These are phyloP conservation scores for Crithidia sp. DNA, from an alignment of 208 protist species.

Conservation along the genomic window DNA sequence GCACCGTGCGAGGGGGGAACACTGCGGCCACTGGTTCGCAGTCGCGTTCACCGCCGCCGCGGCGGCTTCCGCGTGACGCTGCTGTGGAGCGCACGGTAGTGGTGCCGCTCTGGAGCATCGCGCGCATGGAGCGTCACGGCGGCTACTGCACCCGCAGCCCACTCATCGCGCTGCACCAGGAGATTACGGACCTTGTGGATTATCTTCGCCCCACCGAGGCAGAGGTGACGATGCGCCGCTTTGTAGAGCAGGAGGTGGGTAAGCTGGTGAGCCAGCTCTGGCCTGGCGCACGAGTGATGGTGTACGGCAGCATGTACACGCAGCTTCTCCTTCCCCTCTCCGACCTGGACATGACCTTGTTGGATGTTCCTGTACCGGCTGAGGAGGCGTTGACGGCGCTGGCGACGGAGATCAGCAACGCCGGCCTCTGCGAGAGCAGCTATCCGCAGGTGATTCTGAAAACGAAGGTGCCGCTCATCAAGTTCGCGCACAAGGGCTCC, in stretches of 20 bases:
- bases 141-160: slow-evolving; percentile 60
- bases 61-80: no score
- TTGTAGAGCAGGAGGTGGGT: slow-evolving; percentile 66
- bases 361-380: slow-evolving; percentile 53
- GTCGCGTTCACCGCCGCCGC: no score
- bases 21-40: no score
- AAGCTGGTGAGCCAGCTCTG: slow-evolving; percentile 69
- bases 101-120: slow-evolving; percentile 48
- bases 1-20: no score
- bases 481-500: slow-evolving; percentile 82
- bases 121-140: slow-evolving; percentile 41
- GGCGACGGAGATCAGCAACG: slow-evolving; percentile 64
- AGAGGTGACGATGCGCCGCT: slow-evolving; percentile 82
- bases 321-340: slow-evolving; percentile 86
- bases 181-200: slow-evolving; percentile 82
- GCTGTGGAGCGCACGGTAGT: slow-evolving; percentile 8
- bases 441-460: slow-evolving; percentile 91
- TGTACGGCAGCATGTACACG: slow-evolving; percentile 91
- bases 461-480: slow-evolving; percentile 94
- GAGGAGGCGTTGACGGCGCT: slow-evolving; percentile 74
- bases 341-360: slow-evolving; percentile 85
- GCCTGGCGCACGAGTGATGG: slow-evolving; percentile 71
- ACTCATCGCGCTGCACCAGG: slow-evolving; percentile 83
- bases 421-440: slow-evolving; percentile 60
- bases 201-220: slow-evolving; percentile 77